These are phyloP conservation scores for Trebouxia sp. DNA, from an alignment of 139 green algal genomes.

Conservation along the genomic window DNA sequence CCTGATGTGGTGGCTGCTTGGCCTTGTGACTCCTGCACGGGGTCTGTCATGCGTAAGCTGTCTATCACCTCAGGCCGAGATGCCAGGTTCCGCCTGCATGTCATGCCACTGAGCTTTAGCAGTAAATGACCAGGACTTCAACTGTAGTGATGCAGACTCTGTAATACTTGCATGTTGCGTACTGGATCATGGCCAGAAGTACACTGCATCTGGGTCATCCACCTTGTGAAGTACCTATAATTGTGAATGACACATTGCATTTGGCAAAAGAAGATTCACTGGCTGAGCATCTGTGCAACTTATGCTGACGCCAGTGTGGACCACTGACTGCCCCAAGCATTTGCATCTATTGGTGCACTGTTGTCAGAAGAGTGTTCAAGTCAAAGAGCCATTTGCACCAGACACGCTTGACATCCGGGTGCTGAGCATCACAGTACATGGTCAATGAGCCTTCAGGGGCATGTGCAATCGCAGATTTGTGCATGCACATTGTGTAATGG, in stretches of 20 bases:
- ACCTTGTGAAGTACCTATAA: background rate
- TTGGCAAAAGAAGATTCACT: too few species aligned
- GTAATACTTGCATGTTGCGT: too few species aligned
- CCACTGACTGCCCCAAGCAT: too few species aligned
- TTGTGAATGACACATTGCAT: background rate
- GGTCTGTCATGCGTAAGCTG: constrained; percentile 41
- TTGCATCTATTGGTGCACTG: too few species aligned
- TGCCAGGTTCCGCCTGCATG: constrained; percentile 12
- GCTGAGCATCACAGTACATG: background rate
- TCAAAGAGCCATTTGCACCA: too few species aligned
- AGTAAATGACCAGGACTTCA: background rate
- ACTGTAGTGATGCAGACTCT: background rate
- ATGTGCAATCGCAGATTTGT: background rate
- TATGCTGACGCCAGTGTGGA: too few species aligned
- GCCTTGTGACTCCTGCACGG: background rate
- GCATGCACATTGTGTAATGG: too few species aligned
- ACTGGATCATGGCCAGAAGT: background rate
- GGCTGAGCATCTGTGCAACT: too few species aligned
- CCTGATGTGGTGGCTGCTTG: background rate
- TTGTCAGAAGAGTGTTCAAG: too few species aligned
- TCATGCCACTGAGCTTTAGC: background rate
- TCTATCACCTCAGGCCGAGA: constrained; percentile 24
- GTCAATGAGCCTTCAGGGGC: background rate
- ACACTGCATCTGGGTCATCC: background rate
- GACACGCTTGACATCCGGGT: background rate